These are phyloP conservation scores for Rhizophora mangle DNA, from an alignment of 345 rosid species.

Conservation along the genomic window DNA sequence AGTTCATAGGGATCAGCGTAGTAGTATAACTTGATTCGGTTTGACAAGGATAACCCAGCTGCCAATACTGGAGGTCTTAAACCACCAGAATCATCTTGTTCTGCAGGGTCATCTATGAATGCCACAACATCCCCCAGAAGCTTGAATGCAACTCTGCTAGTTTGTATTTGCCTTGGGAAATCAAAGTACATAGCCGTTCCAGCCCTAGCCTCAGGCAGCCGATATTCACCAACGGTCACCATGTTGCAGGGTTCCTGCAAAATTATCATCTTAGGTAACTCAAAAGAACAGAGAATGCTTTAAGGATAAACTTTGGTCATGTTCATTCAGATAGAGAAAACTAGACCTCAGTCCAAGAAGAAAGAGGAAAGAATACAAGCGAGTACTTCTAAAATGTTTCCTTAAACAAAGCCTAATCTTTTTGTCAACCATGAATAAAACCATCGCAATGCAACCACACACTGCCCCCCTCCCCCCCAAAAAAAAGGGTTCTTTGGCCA, in stretches of 20 bases:
- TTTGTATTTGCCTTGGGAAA: slow-evolving; percentile 63
- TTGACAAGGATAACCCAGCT: slow-evolving; percentile 65
- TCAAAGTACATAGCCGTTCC: slow-evolving; percentile 86
- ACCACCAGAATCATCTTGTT: slow-evolving; percentile 53
- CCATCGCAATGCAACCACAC: too few relatives aligned
- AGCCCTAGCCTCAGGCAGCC: slow-evolving; percentile 70
- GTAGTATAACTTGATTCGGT: slow-evolving; percentile 67
- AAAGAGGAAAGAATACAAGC: neutral
- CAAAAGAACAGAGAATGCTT: neutral
- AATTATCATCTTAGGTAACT: slow-evolving; percentile 7
- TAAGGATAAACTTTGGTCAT: neutral
- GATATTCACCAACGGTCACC: slow-evolving; percentile 76
- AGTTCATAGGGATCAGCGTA: slow-evolving; percentile 70
- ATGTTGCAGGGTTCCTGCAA: slow-evolving; percentile 64
- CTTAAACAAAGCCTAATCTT: too few relatives aligned
- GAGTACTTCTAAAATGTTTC: neutral
- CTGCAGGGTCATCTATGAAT: slow-evolving; percentile 69
- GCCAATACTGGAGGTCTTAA: slow-evolving; percentile 47
- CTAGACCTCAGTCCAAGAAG: neutral
- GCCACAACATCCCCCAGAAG: slow-evolving; percentile 81
- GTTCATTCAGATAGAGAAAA: neutral
- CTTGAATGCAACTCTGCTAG: slow-evolving; percentile 52
- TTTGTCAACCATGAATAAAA: too few relatives aligned
- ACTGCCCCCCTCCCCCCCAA: too few relatives aligned
- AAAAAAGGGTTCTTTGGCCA: too few relatives aligned